These are phyloP conservation scores for Macrocybe gigantea DNA, from an alignment of 768 basidiomycete genomes.

Conservation along the genomic window DNA sequence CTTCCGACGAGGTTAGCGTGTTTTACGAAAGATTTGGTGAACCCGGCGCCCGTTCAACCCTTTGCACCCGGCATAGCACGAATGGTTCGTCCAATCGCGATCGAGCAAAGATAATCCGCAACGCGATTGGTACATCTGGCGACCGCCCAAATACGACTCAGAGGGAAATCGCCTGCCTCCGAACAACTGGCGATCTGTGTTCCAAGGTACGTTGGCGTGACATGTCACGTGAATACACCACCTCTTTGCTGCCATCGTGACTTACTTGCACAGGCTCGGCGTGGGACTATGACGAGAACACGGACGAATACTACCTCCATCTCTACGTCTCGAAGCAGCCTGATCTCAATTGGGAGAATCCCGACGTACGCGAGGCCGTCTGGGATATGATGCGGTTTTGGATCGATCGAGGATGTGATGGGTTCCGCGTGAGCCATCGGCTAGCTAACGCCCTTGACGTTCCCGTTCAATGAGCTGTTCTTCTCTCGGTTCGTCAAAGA, in stretches of 20 bases:
- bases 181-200: conserved; percentile 68
- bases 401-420: conserved; percentile 71
- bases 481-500: conserved; percentile 25
- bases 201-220: conserved; percentile 41
- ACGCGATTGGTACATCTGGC: conserved; percentile 77
- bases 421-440: conserved; percentile 52
- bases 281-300: conserved; percentile 64
- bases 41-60: not conserved
- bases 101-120: conserved; percentile 49
- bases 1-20: conserved; percentile 52
- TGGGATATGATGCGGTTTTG: conserved; percentile 68
- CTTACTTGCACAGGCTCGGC: conserved; percentile 43
- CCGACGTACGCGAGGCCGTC: conserved; percentile 49
- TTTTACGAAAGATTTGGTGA: not conserved
- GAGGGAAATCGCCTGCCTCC: conserved; percentile 54
- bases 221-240: not conserved
- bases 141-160: conserved; percentile 46
- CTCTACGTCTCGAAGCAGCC: conserved; percentile 63
- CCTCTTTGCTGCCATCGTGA: not conserved
- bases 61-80: conserved; percentile 38
- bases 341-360: conserved; percentile 75
- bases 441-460: too few species aligned
- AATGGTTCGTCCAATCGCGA: conserved; percentile 61
- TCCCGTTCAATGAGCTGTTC: too few species aligned
- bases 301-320: conserved; percentile 71